Conservation (phyloP, 1,139 yeast genomes). For the Geotrichum macrosporum region DNA sequence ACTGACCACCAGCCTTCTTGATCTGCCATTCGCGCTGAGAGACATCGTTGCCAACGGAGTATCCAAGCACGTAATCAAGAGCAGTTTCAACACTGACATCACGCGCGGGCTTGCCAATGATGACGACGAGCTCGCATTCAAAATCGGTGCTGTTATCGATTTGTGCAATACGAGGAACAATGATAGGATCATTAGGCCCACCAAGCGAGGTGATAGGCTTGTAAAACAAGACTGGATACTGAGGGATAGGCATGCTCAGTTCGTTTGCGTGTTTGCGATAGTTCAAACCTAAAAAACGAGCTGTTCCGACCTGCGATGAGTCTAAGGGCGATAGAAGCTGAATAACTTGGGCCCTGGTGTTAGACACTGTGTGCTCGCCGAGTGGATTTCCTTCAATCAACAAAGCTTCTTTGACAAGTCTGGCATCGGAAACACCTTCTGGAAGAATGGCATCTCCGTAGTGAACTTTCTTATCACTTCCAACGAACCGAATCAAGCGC, state of each 20-base stretch:
- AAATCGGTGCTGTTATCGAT: constrained; percentile 44
- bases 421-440: constrained; percentile 33
- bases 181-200: constrained; percentile 42
- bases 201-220: constrained; percentile 45
- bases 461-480: constrained; percentile 39
- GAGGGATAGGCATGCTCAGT: constrained; percentile 37
- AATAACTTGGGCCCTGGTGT: constrained; percentile 5
- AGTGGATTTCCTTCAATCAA: constrained; percentile 31
- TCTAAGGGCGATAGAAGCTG: constrained; percentile 28
- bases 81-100: constrained; percentile 46
- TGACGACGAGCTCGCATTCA: constrained; percentile 52
- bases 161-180: constrained; percentile 46
- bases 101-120: constrained; percentile 49
- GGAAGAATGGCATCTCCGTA: constrained; percentile 46
- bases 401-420: constrained; percentile 38
- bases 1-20: constrained; percentile 47
- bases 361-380: constrained; percentile 12
- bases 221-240: constrained; percentile 48
- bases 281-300: constrained; percentile 39
- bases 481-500: constrained; percentile 41
- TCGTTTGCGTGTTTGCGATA: constrained; percentile 35
- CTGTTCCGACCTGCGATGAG: constrained; percentile 32
- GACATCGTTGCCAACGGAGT: constrained; percentile 52
- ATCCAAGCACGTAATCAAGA: constrained; percentile 48
- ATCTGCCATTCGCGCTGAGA: constrained; percentile 54